A percentile compares a stretch with the other conserved stretches of the same genome.
These are phyloP conservation scores for Lachnellula occidentalis DNA, from an alignment of 2,329 filamentous ascomycete genomes.

Conservation along the genomic window DNA sequence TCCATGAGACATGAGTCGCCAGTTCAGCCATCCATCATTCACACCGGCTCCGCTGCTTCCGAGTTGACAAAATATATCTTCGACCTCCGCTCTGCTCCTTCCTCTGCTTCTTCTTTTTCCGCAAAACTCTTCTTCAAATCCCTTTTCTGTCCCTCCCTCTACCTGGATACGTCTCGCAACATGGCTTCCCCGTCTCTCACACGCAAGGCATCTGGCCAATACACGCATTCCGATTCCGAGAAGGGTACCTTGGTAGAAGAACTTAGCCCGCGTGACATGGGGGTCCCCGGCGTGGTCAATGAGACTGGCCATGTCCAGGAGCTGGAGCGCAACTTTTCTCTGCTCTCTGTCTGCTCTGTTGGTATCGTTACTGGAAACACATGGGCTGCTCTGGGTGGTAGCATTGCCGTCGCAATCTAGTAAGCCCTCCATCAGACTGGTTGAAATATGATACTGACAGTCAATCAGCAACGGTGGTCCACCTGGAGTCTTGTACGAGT, in stretches of 20 bases:
- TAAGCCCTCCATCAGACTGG: background rate
- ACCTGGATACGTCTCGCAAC: background rate
- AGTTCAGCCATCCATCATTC: no score
- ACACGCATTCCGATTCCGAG: constrained; percentile 10
- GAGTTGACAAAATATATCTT: no score
- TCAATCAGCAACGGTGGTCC: constrained; percentile 56
- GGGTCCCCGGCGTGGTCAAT: constrained; percentile 38
- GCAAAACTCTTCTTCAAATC: no score
- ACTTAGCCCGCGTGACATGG: constrained; percentile 5
- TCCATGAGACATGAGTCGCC: no score
- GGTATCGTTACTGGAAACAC: constrained; percentile 40
- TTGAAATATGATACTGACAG: background rate
- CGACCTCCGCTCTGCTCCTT: no score
- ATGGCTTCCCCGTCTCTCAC: background rate
- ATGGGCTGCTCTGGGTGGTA: constrained; percentile 43
- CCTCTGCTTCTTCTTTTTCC: no score
- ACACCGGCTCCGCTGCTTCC: no score
- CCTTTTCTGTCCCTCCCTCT: no score
- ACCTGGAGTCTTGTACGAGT: constrained; percentile 58
- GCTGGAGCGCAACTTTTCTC: constrained; percentile 43
- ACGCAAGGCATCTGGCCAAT: background rate
- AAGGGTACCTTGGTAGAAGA: constrained; percentile 6
- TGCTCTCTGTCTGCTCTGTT: constrained; percentile 41
- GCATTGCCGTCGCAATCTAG: constrained; percentile 34
- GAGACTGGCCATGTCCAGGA: constrained; percentile 47